Conservation (phyloP, 192 early-diverging fungal species). For the Umbelopsis ramanniana region DNA sequence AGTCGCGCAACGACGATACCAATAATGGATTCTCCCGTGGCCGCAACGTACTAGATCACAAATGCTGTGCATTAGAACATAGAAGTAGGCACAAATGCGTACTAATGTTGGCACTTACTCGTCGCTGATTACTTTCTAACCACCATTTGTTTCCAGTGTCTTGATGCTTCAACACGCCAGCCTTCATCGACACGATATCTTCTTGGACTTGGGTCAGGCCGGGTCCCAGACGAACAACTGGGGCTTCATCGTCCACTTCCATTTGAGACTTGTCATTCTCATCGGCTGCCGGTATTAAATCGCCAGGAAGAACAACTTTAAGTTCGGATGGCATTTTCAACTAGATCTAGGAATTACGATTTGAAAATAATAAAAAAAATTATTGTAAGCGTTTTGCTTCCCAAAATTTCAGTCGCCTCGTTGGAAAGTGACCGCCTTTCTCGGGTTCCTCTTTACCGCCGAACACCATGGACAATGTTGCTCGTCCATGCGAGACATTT, state of each 20-base stretch:
- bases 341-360: background rate
- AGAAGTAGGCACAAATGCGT: background rate
- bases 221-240: slow-evolving; percentile 76
- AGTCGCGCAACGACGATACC: slow-evolving; percentile 73
- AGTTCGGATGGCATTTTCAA: slow-evolving; percentile 23
- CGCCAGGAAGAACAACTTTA: slow-evolving; percentile 59
- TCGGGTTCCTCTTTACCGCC: background rate
- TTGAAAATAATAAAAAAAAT: background rate
- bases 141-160: slow-evolving; percentile 68
- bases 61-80: background rate
- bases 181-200: slow-evolving; percentile 66
- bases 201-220: slow-evolving; percentile 77
- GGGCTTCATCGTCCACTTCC: slow-evolving; percentile 25
- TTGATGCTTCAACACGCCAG: slow-evolving; percentile 70
- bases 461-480: background rate
- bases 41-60: slow-evolving; percentile 78
- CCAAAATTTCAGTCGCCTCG: background rate
- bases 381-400: background rate
- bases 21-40: slow-evolving; percentile 84
- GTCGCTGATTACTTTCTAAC: slow-evolving; percentile 81
- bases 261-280: slow-evolving; percentile 17
- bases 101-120: slow-evolving; percentile 46
- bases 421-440: slow-evolving; percentile 2
- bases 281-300: slow-evolving; percentile 42
- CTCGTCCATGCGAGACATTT: background rate